phyloP scores from a whole-genome alignment of 2,329 filamentous ascomycete species.

The Ophiostoma piceae region DNA sequence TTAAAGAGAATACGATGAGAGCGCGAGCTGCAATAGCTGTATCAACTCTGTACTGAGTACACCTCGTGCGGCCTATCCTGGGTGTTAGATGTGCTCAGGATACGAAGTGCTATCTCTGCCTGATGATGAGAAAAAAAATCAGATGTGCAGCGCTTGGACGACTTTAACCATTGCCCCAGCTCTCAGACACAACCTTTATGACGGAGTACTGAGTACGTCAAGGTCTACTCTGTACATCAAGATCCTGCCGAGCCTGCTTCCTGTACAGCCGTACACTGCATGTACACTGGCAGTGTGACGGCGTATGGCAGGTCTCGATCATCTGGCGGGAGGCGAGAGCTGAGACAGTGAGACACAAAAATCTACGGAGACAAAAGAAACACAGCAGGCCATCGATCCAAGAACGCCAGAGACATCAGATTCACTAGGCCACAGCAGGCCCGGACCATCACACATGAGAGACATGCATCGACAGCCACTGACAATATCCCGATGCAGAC shows the following conservation, averaged over 20 bases:
- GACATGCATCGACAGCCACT: not conserved
- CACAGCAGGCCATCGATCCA: not conserved
- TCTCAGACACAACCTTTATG: not conserved
- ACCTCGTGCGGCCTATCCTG: not conserved
- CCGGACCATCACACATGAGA: slow-evolving; percentile 7
- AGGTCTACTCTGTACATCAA: not conserved
- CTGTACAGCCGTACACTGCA: not conserved
- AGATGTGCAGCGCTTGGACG: not conserved
- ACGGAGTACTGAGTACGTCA: no score
- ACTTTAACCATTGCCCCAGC: no score
- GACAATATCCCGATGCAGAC: not conserved
- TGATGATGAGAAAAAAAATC: not conserved
- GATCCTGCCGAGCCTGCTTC: not conserved
- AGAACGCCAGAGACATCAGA: not conserved
- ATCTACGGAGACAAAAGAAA: not conserved
- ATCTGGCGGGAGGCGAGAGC: not conserved
- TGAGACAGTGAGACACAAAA: not conserved
- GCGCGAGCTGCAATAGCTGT: not conserved
- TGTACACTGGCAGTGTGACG: not conserved
- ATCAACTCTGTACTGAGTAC: not conserved
- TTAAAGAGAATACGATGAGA: not conserved
- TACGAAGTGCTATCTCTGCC: not conserved
- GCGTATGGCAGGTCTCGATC: not conserved
- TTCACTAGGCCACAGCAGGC: not conserved
- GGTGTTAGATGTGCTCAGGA: no score